Conservation (phyloP, 1,284 basidiomycete species). For the Phellinidium pouzarii region DNA sequence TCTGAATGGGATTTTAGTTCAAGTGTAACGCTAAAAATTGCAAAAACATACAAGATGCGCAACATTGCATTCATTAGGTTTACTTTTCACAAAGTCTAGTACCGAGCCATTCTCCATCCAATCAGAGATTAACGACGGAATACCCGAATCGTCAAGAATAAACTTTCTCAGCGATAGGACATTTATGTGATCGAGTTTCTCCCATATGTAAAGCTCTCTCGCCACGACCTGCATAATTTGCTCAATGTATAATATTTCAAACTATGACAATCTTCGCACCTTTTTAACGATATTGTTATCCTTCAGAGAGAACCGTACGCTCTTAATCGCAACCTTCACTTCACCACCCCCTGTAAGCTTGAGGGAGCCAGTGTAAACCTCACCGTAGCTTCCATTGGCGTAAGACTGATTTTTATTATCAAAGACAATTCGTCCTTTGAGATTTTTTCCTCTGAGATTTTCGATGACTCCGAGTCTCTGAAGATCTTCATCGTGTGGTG, state of each 20-base stretch:
- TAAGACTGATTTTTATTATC: not conserved
- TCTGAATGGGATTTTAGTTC: not conserved
- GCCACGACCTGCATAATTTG: constrained; percentile 2
- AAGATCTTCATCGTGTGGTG: not conserved
- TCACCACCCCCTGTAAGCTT: not conserved
- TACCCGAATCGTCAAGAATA: not conserved
- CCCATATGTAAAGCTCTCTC: constrained; percentile 12
- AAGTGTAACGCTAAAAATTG: not conserved
- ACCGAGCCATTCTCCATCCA: constrained; percentile 18
- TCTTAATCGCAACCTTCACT: constrained; percentile 7
- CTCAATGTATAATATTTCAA: not conserved
- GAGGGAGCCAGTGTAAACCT: not conserved
- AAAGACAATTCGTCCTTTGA: not conserved
- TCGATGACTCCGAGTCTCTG: not conserved
- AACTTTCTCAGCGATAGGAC: constrained; percentile 7
- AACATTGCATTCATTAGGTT: constrained; percentile 4
- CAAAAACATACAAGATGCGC: constrained; percentile 2
- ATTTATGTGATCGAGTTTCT: constrained; percentile 11
- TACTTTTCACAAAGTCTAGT: constrained; percentile 5
- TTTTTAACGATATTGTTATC: not conserved
- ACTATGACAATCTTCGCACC: not conserved
- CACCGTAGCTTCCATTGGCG: not conserved
- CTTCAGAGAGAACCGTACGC: constrained; percentile 1
- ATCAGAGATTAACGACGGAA: constrained; percentile 14
- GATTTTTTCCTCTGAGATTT: not conserved